phyloP scores from a whole-genome alignment of 1,139 yeast genomes.

The Kazachstania sp. region DNA sequence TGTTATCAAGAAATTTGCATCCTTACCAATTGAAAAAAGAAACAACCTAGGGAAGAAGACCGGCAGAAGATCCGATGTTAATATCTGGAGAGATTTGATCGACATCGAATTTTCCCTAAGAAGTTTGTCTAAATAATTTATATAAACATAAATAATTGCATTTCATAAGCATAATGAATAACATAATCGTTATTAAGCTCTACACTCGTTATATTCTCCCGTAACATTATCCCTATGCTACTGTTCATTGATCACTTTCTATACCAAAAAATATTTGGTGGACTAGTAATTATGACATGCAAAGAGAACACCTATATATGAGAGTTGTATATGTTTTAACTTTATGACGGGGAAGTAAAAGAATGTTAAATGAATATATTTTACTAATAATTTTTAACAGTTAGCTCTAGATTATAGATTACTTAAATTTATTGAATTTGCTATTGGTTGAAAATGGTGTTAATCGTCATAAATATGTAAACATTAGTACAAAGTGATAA shows the following conservation, averaged over 20 bases:
- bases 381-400: too few species aligned
- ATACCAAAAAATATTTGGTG: too few species aligned
- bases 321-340: too few species aligned
- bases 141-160: not conserved
- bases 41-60: constrained; percentile 46
- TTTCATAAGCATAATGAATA: not conserved
- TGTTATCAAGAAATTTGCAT: constrained; percentile 45
- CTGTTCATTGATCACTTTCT: too few species aligned
- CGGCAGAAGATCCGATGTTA: constrained; percentile 48
- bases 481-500: constrained; percentile 1
- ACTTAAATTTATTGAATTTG: too few species aligned
- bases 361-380: too few species aligned
- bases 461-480: not conserved
- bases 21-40: constrained; percentile 51
- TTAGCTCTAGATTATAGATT: too few species aligned
- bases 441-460: not conserved
- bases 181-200: not conserved
- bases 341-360: too few species aligned
- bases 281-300: too few species aligned
- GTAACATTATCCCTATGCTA: too few species aligned
- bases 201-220: not conserved
- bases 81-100: constrained; percentile 61
- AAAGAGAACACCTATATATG: too few species aligned
- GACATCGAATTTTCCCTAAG: constrained; percentile 38
- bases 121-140: constrained; percentile 15